Evolutionary conservation across 2,329 filamentous ascomycete species (phyloP).

Genomic region (Biscogniauxia mediterranea): DNA sequence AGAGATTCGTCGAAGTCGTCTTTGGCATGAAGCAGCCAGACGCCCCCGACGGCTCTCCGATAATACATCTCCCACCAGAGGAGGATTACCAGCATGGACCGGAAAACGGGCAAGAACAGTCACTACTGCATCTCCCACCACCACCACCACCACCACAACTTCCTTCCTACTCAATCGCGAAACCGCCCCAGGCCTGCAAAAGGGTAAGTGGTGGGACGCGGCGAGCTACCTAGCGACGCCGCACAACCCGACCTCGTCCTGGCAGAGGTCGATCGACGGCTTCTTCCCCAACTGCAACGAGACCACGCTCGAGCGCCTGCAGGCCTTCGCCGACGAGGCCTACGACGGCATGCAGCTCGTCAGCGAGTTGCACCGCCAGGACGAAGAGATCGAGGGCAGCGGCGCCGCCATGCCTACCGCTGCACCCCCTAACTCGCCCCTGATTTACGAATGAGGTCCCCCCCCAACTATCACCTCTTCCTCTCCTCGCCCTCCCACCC

Average conservation of each 20-base stretch:
- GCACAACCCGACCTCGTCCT: slow-evolving; percentile 41
- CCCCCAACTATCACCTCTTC: too few species aligned
- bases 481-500: too few species aligned
- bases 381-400: neutral
- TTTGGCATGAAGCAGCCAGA: slow-evolving; percentile 40
- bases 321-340: slow-evolving; percentile 44
- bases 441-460: neutral
- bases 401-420: neutral
- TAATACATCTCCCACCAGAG: slow-evolving; percentile 35
- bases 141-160: too few species aligned
- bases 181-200: slow-evolving; percentile 32
- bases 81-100: slow-evolving; percentile 9
- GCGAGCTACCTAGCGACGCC: slow-evolving; percentile 31
- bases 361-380: neutral
- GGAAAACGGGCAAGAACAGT: slow-evolving; percentile 15
- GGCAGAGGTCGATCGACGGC: slow-evolving; percentile 44
- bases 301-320: slow-evolving; percentile 43
- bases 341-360: slow-evolving; percentile 40
- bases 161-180: neutral
- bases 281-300: slow-evolving; percentile 44
- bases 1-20: slow-evolving; percentile 47
- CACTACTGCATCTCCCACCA: too few species aligned
- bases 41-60: slow-evolving; percentile 31
- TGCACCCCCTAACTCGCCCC: neutral
- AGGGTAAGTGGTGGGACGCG: slow-evolving; percentile 7